A percentile compares a stretch with the other conserved stretches of the same genome.
Conservation (phyloP, 2,329 filamentous ascomycete species). For the Zalaria obscura region DNA sequence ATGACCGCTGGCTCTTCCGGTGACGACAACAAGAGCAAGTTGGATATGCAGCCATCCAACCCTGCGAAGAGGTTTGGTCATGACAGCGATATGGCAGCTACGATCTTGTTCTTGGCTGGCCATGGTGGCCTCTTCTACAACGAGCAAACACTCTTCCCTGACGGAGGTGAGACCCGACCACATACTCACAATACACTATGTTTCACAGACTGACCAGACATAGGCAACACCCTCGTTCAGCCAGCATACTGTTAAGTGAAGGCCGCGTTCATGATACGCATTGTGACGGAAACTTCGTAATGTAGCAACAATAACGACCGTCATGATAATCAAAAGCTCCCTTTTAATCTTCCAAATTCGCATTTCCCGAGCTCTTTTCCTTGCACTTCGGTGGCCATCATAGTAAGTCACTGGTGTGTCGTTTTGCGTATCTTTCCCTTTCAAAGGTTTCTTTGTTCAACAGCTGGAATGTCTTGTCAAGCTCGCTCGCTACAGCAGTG, state of each 20-base stretch:
- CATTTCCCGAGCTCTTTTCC: too few relatives aligned
- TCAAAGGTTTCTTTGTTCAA: too few relatives aligned
- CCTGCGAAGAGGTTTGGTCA: constrained; percentile 28
- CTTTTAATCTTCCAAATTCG: too few relatives aligned
- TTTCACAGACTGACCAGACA: not conserved
- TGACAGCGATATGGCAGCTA: constrained; percentile 38
- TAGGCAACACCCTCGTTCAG: constrained; percentile 5
- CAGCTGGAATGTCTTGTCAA: too few relatives aligned
- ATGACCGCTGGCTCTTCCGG: constrained; percentile 34
- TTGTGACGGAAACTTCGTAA: too few relatives aligned
- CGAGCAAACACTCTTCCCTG: constrained; percentile 38
- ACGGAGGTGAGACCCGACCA: constrained; percentile 21
- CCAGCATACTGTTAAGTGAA: constrained; percentile 2
- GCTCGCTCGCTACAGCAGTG: too few relatives aligned
- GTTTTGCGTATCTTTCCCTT: too few relatives aligned
- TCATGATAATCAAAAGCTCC: too few relatives aligned
- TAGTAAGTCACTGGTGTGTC: too few relatives aligned
- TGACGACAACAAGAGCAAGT: constrained; percentile 32
- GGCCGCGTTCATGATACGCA: too few relatives aligned
- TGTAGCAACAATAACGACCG: too few relatives aligned
- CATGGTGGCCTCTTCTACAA: constrained; percentile 38
- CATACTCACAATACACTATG: not conserved
- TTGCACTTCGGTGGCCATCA: too few relatives aligned
- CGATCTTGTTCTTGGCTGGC: constrained; percentile 36
- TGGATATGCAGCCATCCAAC: constrained; percentile 27